A percentile compares a stretch with the other conserved stretches of the same genome.
Conservation (phyloP, 2,329 filamentous ascomycete species). For the Phaeophleospora eucalypticola region DNA sequence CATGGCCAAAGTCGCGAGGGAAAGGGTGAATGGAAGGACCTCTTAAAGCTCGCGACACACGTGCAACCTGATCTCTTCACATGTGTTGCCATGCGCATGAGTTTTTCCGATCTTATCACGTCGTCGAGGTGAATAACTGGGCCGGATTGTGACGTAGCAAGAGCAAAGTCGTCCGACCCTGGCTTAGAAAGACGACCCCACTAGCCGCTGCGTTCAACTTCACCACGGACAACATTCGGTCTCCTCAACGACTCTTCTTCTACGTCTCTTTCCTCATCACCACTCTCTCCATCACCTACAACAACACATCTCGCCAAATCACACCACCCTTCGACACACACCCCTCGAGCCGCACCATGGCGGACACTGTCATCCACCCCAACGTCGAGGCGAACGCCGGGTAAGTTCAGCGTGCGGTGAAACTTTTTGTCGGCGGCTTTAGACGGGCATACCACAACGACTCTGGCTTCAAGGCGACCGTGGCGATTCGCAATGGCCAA, state of each 20-base stretch:
- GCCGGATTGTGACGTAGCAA: no score
- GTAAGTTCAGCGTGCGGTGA: slow-evolving; percentile 33
- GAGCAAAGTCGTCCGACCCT: no score
- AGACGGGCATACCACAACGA: background rate
- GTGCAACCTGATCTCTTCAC: no score
- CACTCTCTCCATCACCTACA: background rate
- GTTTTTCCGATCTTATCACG: no score
- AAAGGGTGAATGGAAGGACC: no score
- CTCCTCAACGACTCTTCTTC: slow-evolving; percentile 2
- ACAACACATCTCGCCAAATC: background rate
- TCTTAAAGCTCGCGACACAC: no score
- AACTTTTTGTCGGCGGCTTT: slow-evolving; percentile 5
- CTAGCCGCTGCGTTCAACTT: no score
- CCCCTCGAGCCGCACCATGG: slow-evolving; percentile 33
- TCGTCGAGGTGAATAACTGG: no score
- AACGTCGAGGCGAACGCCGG: slow-evolving; percentile 45
- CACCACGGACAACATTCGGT: no score
- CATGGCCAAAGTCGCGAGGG: no score
- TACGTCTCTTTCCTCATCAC: slow-evolving; percentile 1
- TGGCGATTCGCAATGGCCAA: background rate
- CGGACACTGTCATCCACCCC: slow-evolving; percentile 43
- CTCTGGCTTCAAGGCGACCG: background rate
- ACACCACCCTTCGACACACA: background rate
- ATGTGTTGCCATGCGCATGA: no score
- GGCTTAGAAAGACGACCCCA: no score